Evolutionary conservation across 1,139 yeast species (phyloP).

Genomic region (Candida frijolesensis): DNA sequence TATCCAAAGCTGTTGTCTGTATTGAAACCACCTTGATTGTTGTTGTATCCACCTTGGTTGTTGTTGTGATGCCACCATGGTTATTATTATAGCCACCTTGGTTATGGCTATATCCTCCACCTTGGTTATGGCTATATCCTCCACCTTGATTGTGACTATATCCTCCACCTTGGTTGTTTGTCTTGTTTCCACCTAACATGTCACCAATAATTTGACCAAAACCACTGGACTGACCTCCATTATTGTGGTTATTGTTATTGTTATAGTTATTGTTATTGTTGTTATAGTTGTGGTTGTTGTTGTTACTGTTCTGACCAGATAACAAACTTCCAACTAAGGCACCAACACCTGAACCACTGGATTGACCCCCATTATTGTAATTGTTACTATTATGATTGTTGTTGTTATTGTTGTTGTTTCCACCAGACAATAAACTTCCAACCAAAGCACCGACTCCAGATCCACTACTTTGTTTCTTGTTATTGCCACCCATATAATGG

Average conservation of each 20-base stretch:
- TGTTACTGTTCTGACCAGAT: slow-evolving; percentile 7
- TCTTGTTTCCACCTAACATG: slow-evolving; percentile 8
- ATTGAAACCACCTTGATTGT: neutral
- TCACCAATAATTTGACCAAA: slow-evolving; percentile 4
- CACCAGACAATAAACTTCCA: slow-evolving; percentile 13
- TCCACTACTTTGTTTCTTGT: slow-evolving; percentile 5
- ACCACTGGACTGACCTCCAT: slow-evolving; percentile 5
- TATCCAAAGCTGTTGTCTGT: slow-evolving; percentile 7
- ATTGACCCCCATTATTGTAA: too few species aligned
- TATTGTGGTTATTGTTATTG: slow-evolving; percentile 4
- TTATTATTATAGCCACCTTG: slow-evolving; percentile 2
- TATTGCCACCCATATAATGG: slow-evolving; percentile 9
- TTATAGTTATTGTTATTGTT: slow-evolving; percentile 4
- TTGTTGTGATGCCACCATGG: slow-evolving; percentile 3
- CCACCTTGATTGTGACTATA: slow-evolving; percentile 4
- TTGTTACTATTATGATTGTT: slow-evolving; percentile 3
- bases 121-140: slow-evolving; percentile 5
- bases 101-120: slow-evolving; percentile 2
- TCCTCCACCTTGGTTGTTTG: slow-evolving; percentile 8
- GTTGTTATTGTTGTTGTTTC: slow-evolving; percentile 6
- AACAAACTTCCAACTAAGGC: slow-evolving; percentile 15
- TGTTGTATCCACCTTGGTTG: slow-evolving; percentile 8
- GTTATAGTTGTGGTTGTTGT: slow-evolving; percentile 6
- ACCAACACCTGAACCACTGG: slow-evolving; percentile 12
- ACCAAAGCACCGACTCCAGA: slow-evolving; percentile 15